These are phyloP conservation scores for Candida maesae DNA, from an alignment of 805 yeast genomes.

Conservation along the genomic window DNA sequence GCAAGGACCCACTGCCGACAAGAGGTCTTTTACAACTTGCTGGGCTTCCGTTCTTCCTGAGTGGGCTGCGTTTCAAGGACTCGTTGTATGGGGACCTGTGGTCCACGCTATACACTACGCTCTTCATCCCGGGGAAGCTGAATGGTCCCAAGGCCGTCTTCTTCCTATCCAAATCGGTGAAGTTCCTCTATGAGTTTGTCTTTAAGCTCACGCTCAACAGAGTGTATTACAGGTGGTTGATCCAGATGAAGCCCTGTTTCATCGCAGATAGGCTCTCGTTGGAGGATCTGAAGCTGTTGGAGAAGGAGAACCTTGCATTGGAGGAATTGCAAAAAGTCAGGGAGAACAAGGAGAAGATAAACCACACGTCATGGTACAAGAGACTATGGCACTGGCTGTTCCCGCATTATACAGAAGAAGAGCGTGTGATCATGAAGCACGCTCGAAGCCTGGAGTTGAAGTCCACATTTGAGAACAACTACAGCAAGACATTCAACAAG, in stretches of 20 bases:
- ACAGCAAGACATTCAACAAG: conserved; percentile 4
- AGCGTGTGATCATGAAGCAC: background rate
- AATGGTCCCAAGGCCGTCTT: conserved; percentile 10
- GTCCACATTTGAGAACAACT: background rate
- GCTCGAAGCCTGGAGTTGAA: background rate
- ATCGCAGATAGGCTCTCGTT: conserved; percentile 20
- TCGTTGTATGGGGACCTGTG: conserved; percentile 16
- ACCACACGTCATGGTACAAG: conserved; percentile 2
- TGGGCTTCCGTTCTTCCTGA: conserved; percentile 30
- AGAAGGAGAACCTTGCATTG: background rate
- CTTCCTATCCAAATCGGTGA: conserved; percentile 8
- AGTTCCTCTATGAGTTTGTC: conserved; percentile 15
- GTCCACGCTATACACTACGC: conserved; percentile 14
- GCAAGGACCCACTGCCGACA: conserved; percentile 9
- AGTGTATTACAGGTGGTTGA: conserved; percentile 33
- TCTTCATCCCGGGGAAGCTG: background rate
- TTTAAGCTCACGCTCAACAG: conserved; percentile 29
- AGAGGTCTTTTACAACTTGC: conserved; percentile 22
- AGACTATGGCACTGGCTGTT: conserved; percentile 4
- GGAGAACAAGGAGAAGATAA: background rate
- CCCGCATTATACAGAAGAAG: conserved; percentile 7
- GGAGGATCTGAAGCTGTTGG: conserved; percentile 2
- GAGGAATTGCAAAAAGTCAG: background rate
- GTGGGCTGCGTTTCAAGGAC: conserved; percentile 21
- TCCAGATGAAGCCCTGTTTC: conserved; percentile 32